Base-by-base conservation (phyloP, 805 yeast species). In the Kuraishia molischiana region DNA sequence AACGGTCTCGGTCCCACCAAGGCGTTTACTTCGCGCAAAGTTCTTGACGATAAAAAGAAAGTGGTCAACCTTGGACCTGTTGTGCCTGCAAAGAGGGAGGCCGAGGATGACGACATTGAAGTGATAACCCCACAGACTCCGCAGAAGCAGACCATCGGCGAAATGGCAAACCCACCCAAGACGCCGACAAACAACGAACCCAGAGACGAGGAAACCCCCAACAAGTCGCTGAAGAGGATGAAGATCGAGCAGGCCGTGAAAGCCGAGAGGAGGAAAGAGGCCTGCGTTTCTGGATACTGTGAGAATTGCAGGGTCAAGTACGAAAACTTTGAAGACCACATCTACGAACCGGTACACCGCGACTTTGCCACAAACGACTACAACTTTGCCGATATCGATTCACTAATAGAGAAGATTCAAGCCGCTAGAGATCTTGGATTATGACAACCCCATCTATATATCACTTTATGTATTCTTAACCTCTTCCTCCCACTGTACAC, bases 241-340 rank as follows among this genome's bases (percentile, higher is more conserved):
- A 28, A 28, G 31, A 28, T 28, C 17, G 31, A 28, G 13, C 31
- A 28, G 17, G 31, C 31, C 13, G 31, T 28, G 17, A 28, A 28
- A 14, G 31, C 31, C 8, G 31, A 28, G 17, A 28, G 31, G 17
- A 8, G 31, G 17, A 8, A 11, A 8, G 17, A 28, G 14, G 31
- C 17, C 13, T 28, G 31, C 24, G 59, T 59, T 36, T 72, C 90
- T 1, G 97, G 97, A 0, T 89, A 85, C 58, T 90, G 98, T 61
- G 98, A 90, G 54, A 90, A 90, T 53, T 90, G 98, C 59, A 67
- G 90, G 19, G 82, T 81, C 42, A 79, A 79, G 53, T 90, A 83
- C 53, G 89, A 83, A 37, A 74, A 76, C 46, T 79, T 87, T 51
- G 84, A 77, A 19, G 84, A 75, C 40, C 98, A 90, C 54, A 72